Evolutionary conservation across 2,329 filamentous ascomycete genomes (phyloP), one percentile per base, ranked within the genome.

Genomic region (Sporothrix phasma): DNA sequence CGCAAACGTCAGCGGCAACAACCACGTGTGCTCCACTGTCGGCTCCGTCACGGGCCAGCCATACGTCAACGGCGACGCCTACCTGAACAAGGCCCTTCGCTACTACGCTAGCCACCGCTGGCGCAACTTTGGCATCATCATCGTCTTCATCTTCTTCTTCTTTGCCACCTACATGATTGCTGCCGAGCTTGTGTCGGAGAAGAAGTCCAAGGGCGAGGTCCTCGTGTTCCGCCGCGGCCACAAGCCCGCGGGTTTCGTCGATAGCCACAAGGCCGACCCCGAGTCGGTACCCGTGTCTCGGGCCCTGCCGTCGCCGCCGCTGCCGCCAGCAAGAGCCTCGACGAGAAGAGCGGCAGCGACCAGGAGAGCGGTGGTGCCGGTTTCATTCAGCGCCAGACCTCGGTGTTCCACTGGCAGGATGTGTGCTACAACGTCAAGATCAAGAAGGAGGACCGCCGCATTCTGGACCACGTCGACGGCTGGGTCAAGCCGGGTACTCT

Each of bases 401-500:
- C 89, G n/a, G 85, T 92, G 66, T 95, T 95, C 80, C 89, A 92
- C 71, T 96, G 91, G 91, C 83, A 87, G 69, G 81, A 93, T 69
- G 88, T 96, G 2, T 92, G 88, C 76, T 96, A 83, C 71, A 80
- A 86, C 64, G 79, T 86, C 74, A 88, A 90, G 75, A 92, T 96
- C 76, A 96, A 95, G 79, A 80, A 80, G 10, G 86, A 93, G 70
- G 77, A 81, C 1, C 84, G 91, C 22, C 85, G 87, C 58, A 89
- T 97, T 71, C 78, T 97, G 66, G 88, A 96, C 70, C 80, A 94
- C 67, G 89, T 96, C n/a, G 89, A 95, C 71, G 92, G 92, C 37
- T 96, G 90, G 89, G 91, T 97, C 65, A 94, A 95, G 75, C 92
- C 92, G 3, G 92, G 92, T 66, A 96, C 90, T 19, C 75, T 96